Evolutionary conservation across 2,329 filamentous ascomycete genomes (phyloP).

Genomic region (Coleophoma crateriformis): DNA sequence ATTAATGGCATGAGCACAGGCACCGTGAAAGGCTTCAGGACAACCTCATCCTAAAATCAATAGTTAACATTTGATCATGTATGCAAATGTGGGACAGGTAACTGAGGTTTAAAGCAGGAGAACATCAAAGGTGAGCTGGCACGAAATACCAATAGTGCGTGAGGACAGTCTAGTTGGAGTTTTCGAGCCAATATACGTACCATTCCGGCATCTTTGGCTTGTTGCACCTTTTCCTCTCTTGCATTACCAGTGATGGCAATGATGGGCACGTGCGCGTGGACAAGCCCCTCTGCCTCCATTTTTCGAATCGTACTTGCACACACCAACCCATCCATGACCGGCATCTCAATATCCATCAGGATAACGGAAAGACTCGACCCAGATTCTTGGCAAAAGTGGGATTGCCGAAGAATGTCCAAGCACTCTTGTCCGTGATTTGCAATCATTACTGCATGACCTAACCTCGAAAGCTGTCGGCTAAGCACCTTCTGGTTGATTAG

Average conservation of each 20-base stretch:
- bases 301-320: slow-evolving; percentile 64
- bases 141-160: too few relatives aligned
- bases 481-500: slow-evolving; percentile 54
- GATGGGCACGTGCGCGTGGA: slow-evolving; percentile 63
- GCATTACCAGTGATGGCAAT: slow-evolving; percentile 76
- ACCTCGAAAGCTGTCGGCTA: slow-evolving; percentile 42
- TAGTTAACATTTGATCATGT: too few relatives aligned
- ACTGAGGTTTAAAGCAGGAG: too few relatives aligned
- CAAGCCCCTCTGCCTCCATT: slow-evolving; percentile 51
- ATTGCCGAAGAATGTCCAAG: slow-evolving; percentile 47
- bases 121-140: too few relatives aligned
- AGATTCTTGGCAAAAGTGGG: slow-evolving; percentile 47
- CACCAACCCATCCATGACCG: slow-evolving; percentile 73
- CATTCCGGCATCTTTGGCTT: slow-evolving; percentile 65
- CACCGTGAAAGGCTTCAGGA: too few relatives aligned
- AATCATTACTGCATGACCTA: slow-evolving; percentile 52
- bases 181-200: slow-evolving; percentile 34
- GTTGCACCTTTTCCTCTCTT: slow-evolving; percentile 64
- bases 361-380: slow-evolving; percentile 54
- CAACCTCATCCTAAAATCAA: too few relatives aligned
- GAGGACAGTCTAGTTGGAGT: neutral
- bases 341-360: slow-evolving; percentile 73
- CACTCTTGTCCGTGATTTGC: slow-evolving; percentile 61
- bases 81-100: too few relatives aligned
- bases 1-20: too few relatives aligned